These are phyloP conservation scores for Pythium monospermum DNA, from an alignment of 352 stramenopile species.

Conservation along the genomic window DNA sequence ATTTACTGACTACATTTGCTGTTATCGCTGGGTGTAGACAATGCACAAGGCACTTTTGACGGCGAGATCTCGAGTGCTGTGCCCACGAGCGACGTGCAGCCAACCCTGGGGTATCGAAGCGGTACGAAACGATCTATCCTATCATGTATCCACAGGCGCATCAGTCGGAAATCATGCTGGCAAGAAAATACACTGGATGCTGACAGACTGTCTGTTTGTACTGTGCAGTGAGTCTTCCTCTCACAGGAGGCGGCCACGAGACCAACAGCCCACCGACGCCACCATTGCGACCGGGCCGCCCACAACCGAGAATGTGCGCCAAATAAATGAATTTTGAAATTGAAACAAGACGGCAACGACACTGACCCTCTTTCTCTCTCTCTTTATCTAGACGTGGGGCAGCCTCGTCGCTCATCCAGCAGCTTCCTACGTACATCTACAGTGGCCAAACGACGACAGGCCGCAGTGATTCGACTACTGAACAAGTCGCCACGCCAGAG, in stretches of 20 bases:
- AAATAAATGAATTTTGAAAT: too few species aligned
- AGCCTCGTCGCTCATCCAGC: conserved; percentile 57
- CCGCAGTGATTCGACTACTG: conserved; percentile 15
- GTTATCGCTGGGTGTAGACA: conserved; percentile 15
- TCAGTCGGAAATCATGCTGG: not conserved
- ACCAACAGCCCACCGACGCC: conserved; percentile 18
- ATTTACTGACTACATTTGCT: not conserved
- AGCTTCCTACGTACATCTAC: conserved; percentile 80
- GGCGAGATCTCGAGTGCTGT: conserved; percentile 10
- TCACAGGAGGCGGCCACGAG: conserved; percentile 27
- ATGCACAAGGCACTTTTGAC: conserved; percentile 26
- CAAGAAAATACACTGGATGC: too few species aligned
- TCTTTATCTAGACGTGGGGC: conserved; percentile 43
- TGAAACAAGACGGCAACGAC: too few species aligned
- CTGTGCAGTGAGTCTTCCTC: conserved; percentile 50
- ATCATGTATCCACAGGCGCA: not conserved
- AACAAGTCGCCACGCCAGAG: conserved; percentile 44
- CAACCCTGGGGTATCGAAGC: conserved; percentile 28
- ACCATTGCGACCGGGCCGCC: conserved; percentile 20
- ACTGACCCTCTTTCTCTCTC: not conserved
- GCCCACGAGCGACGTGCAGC: conserved; percentile 27
- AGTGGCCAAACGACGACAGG: conserved; percentile 43
- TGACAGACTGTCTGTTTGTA: not conserved
- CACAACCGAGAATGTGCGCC: conserved; percentile 28
- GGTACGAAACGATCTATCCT: conserved; percentile 16